Conservation (phyloP, 306 rosid species). For the Luffa aegyptiaca region DNA sequence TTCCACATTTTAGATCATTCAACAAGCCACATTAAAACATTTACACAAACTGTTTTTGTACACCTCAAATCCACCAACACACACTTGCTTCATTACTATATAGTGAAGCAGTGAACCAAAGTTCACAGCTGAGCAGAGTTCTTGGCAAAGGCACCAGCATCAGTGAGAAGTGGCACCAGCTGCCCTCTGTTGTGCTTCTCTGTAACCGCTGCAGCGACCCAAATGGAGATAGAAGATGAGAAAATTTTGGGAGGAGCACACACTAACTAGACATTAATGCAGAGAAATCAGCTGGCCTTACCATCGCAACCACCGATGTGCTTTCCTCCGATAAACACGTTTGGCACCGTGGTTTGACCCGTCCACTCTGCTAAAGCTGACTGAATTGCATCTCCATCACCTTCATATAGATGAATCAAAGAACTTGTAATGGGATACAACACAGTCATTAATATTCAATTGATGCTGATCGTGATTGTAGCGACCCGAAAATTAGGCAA, state of each 20-base stretch:
- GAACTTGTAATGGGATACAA: neutral
- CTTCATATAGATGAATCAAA: conserved; percentile 18
- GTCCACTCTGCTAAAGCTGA: conserved; percentile 52
- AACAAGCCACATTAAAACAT: neutral
- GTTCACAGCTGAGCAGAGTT: conserved; percentile 35
- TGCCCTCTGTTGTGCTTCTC: conserved; percentile 46
- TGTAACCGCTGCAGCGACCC: conserved; percentile 41
- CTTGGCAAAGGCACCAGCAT: conserved; percentile 49
- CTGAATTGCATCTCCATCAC: conserved; percentile 51
- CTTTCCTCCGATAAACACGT: conserved; percentile 67
- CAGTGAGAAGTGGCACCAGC: conserved; percentile 57
- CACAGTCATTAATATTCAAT: neutral
- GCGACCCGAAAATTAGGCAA: neutral
- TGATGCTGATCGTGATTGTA: neutral
- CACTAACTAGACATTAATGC: neutral
- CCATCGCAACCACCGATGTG: conserved; percentile 42
- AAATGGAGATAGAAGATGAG: neutral
- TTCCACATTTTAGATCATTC: neutral
- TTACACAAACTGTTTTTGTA: neutral
- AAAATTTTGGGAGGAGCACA: neutral
- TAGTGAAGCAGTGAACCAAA: neutral
- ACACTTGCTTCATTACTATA: neutral
- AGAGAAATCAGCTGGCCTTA: conserved; percentile 2
- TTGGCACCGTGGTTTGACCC: conserved; percentile 46
- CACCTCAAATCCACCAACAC: neutral